These are phyloP conservation scores for Scutellaria galericulata DNA, from an alignment of 257 asterid species.

Conservation along the genomic window DNA sequence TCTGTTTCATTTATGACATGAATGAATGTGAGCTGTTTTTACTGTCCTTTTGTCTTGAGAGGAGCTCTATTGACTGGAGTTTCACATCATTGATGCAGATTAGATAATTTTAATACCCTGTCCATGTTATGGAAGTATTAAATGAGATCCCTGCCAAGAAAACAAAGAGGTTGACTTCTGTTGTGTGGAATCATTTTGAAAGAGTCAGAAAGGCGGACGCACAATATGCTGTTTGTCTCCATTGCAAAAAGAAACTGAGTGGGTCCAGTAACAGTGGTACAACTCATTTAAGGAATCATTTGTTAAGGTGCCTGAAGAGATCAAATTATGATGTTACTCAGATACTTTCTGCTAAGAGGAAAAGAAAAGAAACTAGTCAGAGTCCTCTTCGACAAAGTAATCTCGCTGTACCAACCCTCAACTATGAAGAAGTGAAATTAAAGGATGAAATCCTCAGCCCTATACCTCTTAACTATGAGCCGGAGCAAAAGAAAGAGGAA, in stretches of 20 bases:
- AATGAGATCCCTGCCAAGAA: slow-evolving; percentile 79
- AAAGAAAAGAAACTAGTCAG: slow-evolving; percentile 71
- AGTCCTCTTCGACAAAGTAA: slow-evolving; percentile 51
- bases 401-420: slow-evolving; percentile 51
- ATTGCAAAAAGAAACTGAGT: slow-evolving; percentile 94
- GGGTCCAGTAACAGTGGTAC: slow-evolving; percentile 99
- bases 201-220: slow-evolving; percentile 84
- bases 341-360: slow-evolving; percentile 83
- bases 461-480: slow-evolving; percentile 61
- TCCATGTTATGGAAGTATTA: slow-evolving; percentile 69
- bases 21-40: background rate
- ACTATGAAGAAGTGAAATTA: slow-evolving; percentile 64
- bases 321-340: slow-evolving; percentile 92
- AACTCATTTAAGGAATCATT: slow-evolving; percentile 91
- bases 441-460: slow-evolving; percentile 75
- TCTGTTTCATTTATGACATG: slow-evolving; percentile 16
- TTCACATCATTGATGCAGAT: slow-evolving; percentile 50
- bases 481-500: slow-evolving; percentile 74
- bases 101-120: slow-evolving; percentile 27
- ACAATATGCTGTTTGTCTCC: slow-evolving; percentile 91
- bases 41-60: slow-evolving; percentile 1
- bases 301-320: slow-evolving; percentile 89
- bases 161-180: slow-evolving; percentile 90
- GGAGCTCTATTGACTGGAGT: slow-evolving; percentile 31
- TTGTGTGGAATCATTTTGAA: slow-evolving; percentile 97